Conservation (phyloP, 805 yeast species). For the Metschnikowia aberdeeniae region DNA sequence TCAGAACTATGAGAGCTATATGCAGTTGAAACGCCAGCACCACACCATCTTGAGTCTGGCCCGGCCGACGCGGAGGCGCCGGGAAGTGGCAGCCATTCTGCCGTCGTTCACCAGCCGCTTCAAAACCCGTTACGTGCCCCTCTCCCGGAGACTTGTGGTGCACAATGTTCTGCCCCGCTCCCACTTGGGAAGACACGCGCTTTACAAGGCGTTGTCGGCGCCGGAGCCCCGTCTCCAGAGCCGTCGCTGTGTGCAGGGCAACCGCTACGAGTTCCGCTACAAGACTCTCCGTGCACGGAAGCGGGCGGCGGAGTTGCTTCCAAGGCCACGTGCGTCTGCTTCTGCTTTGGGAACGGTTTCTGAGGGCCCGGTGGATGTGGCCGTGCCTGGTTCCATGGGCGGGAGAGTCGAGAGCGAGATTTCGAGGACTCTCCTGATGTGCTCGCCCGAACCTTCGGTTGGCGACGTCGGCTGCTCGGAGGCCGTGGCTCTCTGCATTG, state of each 20-base stretch:
- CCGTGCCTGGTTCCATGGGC: too few relatives aligned
- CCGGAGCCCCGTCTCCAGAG: neutral
- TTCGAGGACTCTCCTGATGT: too few relatives aligned
- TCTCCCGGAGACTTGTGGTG: neutral
- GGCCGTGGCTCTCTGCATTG: slow-evolving; percentile 1
- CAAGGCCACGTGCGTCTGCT: neutral
- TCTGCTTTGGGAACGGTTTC: too few relatives aligned
- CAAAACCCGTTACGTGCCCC: slow-evolving; percentile 11
- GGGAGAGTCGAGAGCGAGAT: too few relatives aligned
- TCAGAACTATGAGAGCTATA: slow-evolving; percentile 8
- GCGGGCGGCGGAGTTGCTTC: slow-evolving; percentile 1
- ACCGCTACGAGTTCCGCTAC: neutral
- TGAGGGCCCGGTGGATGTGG: too few relatives aligned
- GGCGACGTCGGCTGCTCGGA: neutral
- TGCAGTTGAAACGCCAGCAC: slow-evolving; percentile 7
- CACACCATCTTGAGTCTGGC: slow-evolving; percentile 8
- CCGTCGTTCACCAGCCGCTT: neutral
- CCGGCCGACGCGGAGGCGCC: slow-evolving; percentile 5
- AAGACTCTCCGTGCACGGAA: slow-evolving; percentile 1
- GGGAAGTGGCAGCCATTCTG: slow-evolving; percentile 3
- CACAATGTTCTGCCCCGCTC: neutral
- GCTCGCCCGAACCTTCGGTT: too few relatives aligned
- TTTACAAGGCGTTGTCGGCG: neutral
- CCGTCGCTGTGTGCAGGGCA: neutral
- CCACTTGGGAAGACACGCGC: neutral